Percentiles rank a stretch among this genome's conserved stretches.
phyloP scores from a whole-genome alignment of 306 rosid genomes.

The Cucurbita moschata region DNA sequence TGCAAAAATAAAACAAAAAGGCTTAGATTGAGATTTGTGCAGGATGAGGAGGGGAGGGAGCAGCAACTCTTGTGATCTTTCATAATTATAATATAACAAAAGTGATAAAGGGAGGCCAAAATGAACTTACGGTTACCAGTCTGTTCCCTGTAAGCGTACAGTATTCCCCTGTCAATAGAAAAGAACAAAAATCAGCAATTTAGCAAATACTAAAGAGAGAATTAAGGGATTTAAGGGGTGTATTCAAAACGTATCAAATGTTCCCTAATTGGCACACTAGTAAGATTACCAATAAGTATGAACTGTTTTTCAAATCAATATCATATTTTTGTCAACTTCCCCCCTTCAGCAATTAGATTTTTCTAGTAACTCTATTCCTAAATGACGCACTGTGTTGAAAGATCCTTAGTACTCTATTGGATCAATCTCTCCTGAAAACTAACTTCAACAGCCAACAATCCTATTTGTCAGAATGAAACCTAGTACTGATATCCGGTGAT shows the following conservation, averaged over 20 bases:
- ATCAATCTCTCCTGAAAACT: not conserved
- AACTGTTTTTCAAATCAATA: not conserved
- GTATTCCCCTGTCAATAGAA: slow-evolving; percentile 54
- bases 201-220: not conserved
- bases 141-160: slow-evolving; percentile 51
- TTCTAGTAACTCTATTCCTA: not conserved
- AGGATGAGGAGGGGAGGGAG: not conserved
- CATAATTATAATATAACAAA: not conserved
- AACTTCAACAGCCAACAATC: not conserved
- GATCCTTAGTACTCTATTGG: not conserved
- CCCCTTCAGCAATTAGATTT: not conserved
- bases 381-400: not conserved
- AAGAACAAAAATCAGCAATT: not conserved
- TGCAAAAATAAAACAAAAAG: slow-evolving; percentile 24
- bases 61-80: not conserved
- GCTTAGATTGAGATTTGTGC: not conserved
- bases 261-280: not conserved
- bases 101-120: not conserved
- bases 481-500: not conserved
- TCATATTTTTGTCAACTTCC: not conserved
- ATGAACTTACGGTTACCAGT: slow-evolving; percentile 70
- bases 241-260: not conserved
- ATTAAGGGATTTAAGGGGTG: not conserved
- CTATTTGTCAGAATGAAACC: not conserved
- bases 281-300: not conserved